Conservation (phyloP, 306 rosid species). For the Glycyrrhiza uralensis region DNA sequence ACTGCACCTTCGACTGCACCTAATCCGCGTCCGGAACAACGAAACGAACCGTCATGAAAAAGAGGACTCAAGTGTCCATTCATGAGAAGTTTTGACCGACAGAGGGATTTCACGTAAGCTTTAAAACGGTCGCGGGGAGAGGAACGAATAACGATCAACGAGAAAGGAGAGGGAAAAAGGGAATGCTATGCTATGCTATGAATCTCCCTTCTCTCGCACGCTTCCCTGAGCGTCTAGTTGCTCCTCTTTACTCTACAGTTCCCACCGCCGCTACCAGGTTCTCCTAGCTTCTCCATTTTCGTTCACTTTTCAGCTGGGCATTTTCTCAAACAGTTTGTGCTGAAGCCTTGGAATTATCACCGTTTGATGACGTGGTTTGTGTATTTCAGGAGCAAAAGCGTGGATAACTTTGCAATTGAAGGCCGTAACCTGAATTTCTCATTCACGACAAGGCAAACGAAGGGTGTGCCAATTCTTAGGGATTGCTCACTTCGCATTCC, state of each 20-base stretch:
- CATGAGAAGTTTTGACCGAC: neutral
- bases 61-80: neutral
- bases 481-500: slow-evolving; percentile 79
- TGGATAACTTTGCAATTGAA: slow-evolving; percentile 54
- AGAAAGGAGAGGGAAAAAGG: neutral
- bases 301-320: slow-evolving; percentile 25
- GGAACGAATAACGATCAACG: neutral
- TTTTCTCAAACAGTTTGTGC: slow-evolving; percentile 32
- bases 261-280: slow-evolving; percentile 33
- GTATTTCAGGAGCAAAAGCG: slow-evolving; percentile 32
- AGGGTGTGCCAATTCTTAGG: slow-evolving; percentile 50
- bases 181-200: slow-evolving; percentile 39
- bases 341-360: neutral
- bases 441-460: slow-evolving; percentile 44
- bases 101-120: neutral
- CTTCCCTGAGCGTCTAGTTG: slow-evolving; percentile 31
- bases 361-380: neutral
- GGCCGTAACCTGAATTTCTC: slow-evolving; percentile 62
- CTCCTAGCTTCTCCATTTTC: neutral
- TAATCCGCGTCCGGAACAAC: no score
- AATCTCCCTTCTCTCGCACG: slow-evolving; percentile 29
- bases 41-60: neutral
- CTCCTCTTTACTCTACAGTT: slow-evolving; percentile 39
- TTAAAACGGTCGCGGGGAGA: neutral
- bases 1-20: no score